These are phyloP conservation scores for Oryza rufipogon DNA, from an alignment of 176 grass and related monocot species.

Conservation along the genomic window DNA sequence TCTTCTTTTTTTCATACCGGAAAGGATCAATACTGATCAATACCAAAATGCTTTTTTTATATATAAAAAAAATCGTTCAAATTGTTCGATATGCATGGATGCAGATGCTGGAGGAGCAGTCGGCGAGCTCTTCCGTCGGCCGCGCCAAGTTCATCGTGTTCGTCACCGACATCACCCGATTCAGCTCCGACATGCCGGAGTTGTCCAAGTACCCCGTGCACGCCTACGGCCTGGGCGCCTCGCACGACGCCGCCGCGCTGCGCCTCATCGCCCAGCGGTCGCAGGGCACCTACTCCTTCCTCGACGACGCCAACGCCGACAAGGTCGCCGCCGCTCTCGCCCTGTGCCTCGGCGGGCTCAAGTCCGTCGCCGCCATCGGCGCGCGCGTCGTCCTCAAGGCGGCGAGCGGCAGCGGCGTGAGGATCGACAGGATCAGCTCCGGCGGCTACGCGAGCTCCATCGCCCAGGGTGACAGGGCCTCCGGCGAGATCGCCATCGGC, in stretches of 20 bases:
- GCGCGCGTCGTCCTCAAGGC: background rate
- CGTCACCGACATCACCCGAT: too few relatives aligned
- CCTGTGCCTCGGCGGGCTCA: background rate
- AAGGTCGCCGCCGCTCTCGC: background rate
- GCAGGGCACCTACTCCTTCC: conserved; percentile 5
- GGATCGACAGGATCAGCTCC: background rate
- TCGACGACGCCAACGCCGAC: background rate
- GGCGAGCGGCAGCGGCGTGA: background rate
- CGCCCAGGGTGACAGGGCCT: rapidly evolving
- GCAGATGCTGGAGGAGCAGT: too few relatives aligned
- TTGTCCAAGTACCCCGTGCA: background rate
- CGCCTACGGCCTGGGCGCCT: background rate
- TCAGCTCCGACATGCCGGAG: too few relatives aligned
- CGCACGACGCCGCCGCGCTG: background rate
- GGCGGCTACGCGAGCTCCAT: background rate
- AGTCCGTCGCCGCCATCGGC: background rate
- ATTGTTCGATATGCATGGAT: too few relatives aligned
- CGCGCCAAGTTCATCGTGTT: too few relatives aligned
- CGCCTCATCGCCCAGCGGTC: background rate
- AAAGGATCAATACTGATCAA: too few relatives aligned
- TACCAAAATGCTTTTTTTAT: too few relatives aligned
- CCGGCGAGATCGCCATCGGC: too few relatives aligned
- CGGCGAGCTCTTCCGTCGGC: too few relatives aligned
- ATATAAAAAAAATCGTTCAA: too few relatives aligned
- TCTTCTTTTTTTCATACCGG: too few relatives aligned